Base-by-base conservation (phyloP, 495 filamentous ascomycete genomes). In the Neurospora africana region DNA sequence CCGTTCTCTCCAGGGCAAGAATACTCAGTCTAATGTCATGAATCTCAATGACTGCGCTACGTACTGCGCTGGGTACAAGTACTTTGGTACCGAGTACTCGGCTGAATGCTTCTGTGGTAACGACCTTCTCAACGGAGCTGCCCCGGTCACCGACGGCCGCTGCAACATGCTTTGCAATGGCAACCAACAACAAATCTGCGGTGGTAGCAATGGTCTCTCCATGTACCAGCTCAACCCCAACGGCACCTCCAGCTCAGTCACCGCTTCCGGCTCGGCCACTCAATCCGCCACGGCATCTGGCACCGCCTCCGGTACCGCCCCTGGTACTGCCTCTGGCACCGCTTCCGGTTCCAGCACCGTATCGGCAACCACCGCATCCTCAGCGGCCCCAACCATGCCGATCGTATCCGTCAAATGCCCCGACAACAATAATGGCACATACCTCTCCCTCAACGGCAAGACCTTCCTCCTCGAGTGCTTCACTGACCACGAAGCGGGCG, bases 81-180 rank as follows among this genome's bases (percentile, higher is more conserved):
- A 74, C 67, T 80, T 80, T 68, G 81, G 81, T 0, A 67, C 75
- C 0, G 81, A 83, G 69, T 82, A 79, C 71, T 76, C 74, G 9
- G 35, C 74, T 43, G 76, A 82, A 68, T 82, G 80, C 73, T 82
- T 79, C 68, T 83, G 82, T 38, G 82, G 80, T 36, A 78, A 83
- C 65, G 39, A 69, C 3, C 72, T 81, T n/a, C 47, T 68, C 13
- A 61, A 73, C 10, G 79, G 78, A 21, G 76, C 76, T 13, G 72
- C 76, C n/a, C 40, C 65, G 15, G 72, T 70, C 4, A 43, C 47
- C n/a, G 78, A 76, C 47, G 43, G 69, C 7, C 80, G 83, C 19
- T 84, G 79, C 72, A 78, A 75, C 69, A 75, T 75, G 69, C 72
- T 76, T 19, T 82, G 79, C 65, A 70, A 70, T 35, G 81, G 80